Percentiles rank a stretch among this genome's conserved stretches.
phyloP scores from a whole-genome alignment of 371 early-diverging fungal genomes.

The Chytridiales sp. region DNA sequence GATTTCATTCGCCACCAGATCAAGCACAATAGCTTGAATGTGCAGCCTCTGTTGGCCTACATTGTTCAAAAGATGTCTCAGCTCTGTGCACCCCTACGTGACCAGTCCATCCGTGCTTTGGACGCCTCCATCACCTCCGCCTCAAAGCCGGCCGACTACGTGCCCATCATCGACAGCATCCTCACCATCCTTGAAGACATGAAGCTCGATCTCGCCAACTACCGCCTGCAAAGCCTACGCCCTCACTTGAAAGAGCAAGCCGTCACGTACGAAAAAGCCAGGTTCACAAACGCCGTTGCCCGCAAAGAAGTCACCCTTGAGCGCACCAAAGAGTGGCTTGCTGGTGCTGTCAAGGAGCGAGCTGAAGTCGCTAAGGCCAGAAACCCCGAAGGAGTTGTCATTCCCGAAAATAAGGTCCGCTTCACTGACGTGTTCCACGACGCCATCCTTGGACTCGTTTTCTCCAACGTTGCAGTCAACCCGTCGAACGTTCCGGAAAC shows the following conservation, averaged over 20 bases:
- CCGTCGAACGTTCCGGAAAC: slow-evolving; percentile 65
- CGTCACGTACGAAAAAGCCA: slow-evolving; percentile 66
- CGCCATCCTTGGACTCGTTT: slow-evolving; percentile 59
- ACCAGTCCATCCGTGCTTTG: slow-evolving; percentile 55
- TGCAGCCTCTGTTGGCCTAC: slow-evolving; percentile 43
- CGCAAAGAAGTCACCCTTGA: slow-evolving; percentile 48
- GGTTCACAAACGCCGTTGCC: slow-evolving; percentile 57
- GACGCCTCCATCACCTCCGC: slow-evolving; percentile 3
- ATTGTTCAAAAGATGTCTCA: slow-evolving; percentile 57
- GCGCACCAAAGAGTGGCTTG: slow-evolving; percentile 61
- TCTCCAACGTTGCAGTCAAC: slow-evolving; percentile 36
- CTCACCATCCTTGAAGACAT: slow-evolving; percentile 65
- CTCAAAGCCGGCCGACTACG: slow-evolving; percentile 20
- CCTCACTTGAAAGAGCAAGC: slow-evolving; percentile 65
- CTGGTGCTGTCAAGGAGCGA: slow-evolving; percentile 36
- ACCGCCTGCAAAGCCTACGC: slow-evolving; percentile 58
- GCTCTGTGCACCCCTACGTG: slow-evolving; percentile 77
- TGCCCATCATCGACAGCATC: slow-evolving; percentile 48
- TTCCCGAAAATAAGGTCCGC: slow-evolving; percentile 41
- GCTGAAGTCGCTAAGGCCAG: slow-evolving; percentile 50
- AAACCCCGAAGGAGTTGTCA: slow-evolving; percentile 61
- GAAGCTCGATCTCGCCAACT: slow-evolving; percentile 76
- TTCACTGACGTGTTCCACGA: slow-evolving; percentile 64
- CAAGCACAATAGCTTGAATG: slow-evolving; percentile 48
- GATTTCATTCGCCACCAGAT: slow-evolving; percentile 61